Conservation (phyloP, 1,139 yeast species). For the Candida sanyaensis region DNA sequence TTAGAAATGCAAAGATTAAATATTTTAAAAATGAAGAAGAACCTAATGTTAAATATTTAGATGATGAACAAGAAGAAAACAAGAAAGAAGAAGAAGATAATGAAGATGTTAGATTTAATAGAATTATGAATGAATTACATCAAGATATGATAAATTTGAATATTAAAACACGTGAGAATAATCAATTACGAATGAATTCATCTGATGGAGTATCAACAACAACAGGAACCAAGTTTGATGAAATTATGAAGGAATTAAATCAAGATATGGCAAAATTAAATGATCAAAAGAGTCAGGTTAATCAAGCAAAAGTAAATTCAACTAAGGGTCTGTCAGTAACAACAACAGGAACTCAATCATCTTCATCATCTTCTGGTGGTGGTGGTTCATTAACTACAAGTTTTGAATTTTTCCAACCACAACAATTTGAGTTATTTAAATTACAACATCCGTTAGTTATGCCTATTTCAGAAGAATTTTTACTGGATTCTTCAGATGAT, state of each 20-base stretch:
- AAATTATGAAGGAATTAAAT: too few species aligned
- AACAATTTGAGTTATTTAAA: background rate
- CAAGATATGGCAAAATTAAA: too few species aligned
- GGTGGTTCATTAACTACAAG: background rate
- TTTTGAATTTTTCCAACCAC: background rate
- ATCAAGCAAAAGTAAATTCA: too few species aligned
- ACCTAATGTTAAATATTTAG: too few species aligned
- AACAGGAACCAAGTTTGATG: too few species aligned
- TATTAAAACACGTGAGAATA: background rate
- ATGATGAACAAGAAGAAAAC: too few species aligned
- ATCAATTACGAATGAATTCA: too few species aligned
- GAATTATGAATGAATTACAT: constrained; percentile 4
- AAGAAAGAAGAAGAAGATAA: background rate
- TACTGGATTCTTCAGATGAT: background rate
- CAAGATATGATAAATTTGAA: constrained; percentile 1
- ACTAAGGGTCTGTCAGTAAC: background rate
- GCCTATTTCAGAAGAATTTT: background rate
- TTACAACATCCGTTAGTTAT: background rate
- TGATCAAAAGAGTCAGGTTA: too few species aligned
- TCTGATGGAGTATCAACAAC: too few species aligned
- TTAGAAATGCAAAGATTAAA: background rate
- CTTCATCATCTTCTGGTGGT: background rate
- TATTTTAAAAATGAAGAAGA: background rate
- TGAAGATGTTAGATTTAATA: constrained; percentile 1
- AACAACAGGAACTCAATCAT: too few species aligned